phyloP scores from a whole-genome alignment of 805 yeast species.

The Candida andamanensis region DNA sequence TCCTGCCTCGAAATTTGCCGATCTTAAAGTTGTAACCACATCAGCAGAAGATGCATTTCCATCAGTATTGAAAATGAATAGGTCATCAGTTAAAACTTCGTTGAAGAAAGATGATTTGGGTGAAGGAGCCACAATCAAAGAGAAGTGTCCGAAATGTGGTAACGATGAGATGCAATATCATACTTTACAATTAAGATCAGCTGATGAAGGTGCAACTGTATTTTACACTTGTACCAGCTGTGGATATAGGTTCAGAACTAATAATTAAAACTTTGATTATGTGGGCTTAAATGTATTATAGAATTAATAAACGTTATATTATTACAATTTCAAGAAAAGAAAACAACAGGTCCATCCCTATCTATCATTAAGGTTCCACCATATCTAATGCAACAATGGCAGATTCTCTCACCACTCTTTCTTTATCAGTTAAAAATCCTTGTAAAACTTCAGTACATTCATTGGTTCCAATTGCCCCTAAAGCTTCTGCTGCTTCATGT shows the following conservation, averaged over 20 bases:
- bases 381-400: slow-evolving; percentile 97
- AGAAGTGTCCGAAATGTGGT: slow-evolving; percentile 98
- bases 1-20: slow-evolving; percentile 52
- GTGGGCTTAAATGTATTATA: background rate
- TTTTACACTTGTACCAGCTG: slow-evolving; percentile 94
- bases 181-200: slow-evolving; percentile 92
- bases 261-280: slow-evolving; percentile 62
- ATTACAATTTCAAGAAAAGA: too few relatives aligned
- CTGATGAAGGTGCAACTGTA: slow-evolving; percentile 99
- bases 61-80: slow-evolving; percentile 69
- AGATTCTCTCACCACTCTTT: slow-evolving; percentile 89
- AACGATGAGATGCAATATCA: slow-evolving; percentile 98
- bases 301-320: background rate
- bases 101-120: slow-evolving; percentile 73
- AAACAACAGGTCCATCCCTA: too few relatives aligned
- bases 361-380: slow-evolving; percentile 24
- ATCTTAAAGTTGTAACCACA: slow-evolving; percentile 79
- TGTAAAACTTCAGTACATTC: slow-evolving; percentile 88
- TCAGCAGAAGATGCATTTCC: slow-evolving; percentile 95
- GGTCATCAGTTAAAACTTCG: slow-evolving; percentile 86
- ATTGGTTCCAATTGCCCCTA: slow-evolving; percentile 94
- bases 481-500: slow-evolving; percentile 99
- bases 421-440: slow-evolving; percentile 72
- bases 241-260: slow-evolving; percentile 90
- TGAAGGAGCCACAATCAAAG: slow-evolving; percentile 96